A percentile compares a stretch with the other conserved stretches of the same genome.
phyloP scores from a whole-genome alignment of 2,329 filamentous ascomycete genomes.

The Cryphonectria radicalis region DNA sequence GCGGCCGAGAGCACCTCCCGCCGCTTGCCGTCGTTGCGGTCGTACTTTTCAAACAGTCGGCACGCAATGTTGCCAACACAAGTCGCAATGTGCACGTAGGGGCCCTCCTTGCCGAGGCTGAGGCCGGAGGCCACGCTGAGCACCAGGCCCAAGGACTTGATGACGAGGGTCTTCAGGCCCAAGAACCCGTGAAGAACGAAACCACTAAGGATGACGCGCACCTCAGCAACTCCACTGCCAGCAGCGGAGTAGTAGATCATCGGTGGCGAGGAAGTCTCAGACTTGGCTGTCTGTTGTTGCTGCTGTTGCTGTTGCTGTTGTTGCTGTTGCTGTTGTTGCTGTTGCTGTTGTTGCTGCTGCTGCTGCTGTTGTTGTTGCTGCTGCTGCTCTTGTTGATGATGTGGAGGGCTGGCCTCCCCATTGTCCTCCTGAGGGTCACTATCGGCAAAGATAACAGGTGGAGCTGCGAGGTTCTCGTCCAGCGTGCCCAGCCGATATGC shows the following conservation, averaged over 20 bases:
- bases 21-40: constrained; percentile 89
- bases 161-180: constrained; percentile 80
- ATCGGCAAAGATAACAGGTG: constrained; percentile 48
- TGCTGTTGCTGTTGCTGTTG: neutral
- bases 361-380: constrained; percentile 21
- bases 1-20: constrained; percentile 93
- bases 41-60: constrained; percentile 92
- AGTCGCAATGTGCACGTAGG: constrained; percentile 96
- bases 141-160: constrained; percentile 83
- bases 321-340: constrained; percentile 18
- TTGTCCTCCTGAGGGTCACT: constrained; percentile 46
- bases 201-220: constrained; percentile 95
- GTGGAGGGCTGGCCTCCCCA: constrained; percentile 47
- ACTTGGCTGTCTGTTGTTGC: constrained; percentile 42
- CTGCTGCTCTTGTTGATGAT: constrained; percentile 26
- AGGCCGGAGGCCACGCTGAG: constrained; percentile 91
- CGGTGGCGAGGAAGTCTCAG: constrained; percentile 54
- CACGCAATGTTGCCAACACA: constrained; percentile 96
- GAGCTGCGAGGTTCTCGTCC: constrained; percentile 88
- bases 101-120: constrained; percentile 91
- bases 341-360: constrained; percentile 18
- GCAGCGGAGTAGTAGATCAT: constrained; percentile 97
- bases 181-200: constrained; percentile 97
- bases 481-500: constrained; percentile 84
- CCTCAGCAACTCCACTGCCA: constrained; percentile 94